Percentiles rank a stretch among this genome's conserved stretches.
These are phyloP conservation scores for Populus davidiana DNA, from an alignment of 345 rosid genomes.

Conservation along the genomic window DNA sequence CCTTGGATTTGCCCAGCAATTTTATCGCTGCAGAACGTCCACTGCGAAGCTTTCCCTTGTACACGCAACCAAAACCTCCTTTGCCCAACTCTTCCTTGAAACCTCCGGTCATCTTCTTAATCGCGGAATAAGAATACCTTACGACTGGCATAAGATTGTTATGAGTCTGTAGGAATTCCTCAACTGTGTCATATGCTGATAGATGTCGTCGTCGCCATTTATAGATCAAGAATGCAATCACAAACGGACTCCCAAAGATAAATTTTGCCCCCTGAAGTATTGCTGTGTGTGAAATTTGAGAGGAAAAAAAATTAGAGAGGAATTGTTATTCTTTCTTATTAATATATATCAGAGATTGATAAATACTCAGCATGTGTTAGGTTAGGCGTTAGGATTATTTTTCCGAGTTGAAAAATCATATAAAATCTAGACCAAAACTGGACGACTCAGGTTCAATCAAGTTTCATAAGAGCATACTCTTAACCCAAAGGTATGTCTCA, in stretches of 20 bases:
- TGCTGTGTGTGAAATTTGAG: not conserved
- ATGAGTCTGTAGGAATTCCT: not conserved
- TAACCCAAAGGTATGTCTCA: not conserved
- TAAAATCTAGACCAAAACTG: too few species aligned
- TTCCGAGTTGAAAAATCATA: not conserved
- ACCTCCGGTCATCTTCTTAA: not conserved
- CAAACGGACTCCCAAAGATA: not conserved
- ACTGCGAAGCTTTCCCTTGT: not conserved
- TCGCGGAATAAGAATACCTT: not conserved
- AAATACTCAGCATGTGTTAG: not conserved
- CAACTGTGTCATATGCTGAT: not conserved
- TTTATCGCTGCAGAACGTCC: not conserved
- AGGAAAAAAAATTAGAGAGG: too few species aligned
- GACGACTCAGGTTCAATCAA: too few species aligned
- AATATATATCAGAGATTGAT: too few species aligned
- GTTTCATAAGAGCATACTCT: not conserved
- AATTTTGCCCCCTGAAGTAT: not conserved
- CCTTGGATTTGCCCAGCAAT: not conserved
- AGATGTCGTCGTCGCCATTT: not conserved
- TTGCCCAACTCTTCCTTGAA: not conserved
- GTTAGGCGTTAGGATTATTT: not conserved
- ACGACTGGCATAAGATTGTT: not conserved
- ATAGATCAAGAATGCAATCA: not conserved
- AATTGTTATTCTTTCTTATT: not conserved
- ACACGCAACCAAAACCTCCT: not conserved